phyloP scores from a whole-genome alignment of 139 green algal species.

The Diplosphaera chodatii region DNA sequence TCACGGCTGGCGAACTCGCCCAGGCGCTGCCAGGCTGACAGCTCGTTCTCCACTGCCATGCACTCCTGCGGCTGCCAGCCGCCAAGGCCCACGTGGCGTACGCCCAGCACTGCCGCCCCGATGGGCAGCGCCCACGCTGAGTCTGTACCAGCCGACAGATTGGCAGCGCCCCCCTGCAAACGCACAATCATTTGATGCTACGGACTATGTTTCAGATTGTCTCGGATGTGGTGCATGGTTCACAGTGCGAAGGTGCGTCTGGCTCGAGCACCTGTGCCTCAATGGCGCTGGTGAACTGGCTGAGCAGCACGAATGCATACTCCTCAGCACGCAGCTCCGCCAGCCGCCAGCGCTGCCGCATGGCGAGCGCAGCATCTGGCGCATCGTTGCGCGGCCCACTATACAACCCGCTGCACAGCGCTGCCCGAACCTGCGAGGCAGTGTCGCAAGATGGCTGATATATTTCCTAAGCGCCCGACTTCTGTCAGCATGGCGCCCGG shows the following conservation, averaged over 20 bases:
- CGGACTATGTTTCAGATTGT: too few relatives aligned
- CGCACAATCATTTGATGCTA: background rate
- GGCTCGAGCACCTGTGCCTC: conserved; percentile 41
- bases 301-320: conserved; percentile 87
- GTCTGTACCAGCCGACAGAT: conserved; percentile 43
- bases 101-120: conserved; percentile 60
- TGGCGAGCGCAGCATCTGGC: conserved; percentile 68
- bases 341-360: conserved; percentile 84
- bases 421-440: conserved; percentile 16
- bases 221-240: too few relatives aligned
- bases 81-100: conserved; percentile 79
- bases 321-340: conserved; percentile 87
- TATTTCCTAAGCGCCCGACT: too few relatives aligned
- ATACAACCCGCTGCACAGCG: conserved; percentile 39
- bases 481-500: too few relatives aligned
- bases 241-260: too few relatives aligned
- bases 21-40: conserved; percentile 70
- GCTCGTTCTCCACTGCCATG: conserved; percentile 80
- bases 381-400: conserved; percentile 90
- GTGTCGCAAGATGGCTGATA: too few relatives aligned
- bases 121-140: conserved; percentile 60
- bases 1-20: conserved; percentile 26
- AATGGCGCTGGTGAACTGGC: conserved; percentile 58
- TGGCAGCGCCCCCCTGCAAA: conserved; percentile 37
- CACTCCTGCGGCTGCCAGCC: conserved; percentile 70